Evolutionary conservation across 495 filamentous ascomycete genomes (phyloP), one percentile per base, ranked within the genome.

Genomic region (Xylaria nigripes): DNA sequence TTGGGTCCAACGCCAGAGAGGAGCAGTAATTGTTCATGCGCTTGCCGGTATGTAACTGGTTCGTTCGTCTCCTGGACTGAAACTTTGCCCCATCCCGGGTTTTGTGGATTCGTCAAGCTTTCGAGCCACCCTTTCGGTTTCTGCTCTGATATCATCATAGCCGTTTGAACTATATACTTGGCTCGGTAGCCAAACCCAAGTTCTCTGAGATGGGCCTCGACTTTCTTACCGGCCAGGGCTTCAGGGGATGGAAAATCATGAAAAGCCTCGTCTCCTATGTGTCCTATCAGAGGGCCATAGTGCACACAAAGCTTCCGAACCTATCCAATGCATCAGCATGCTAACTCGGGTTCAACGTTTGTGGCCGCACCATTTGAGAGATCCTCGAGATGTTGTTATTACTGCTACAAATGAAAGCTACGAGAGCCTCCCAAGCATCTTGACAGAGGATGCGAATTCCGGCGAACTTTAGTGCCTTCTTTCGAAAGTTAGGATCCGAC

Each of bases 351-450:
- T 5, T 16, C 21, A 9, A 29, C 1, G 16, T 30, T 2, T 6
- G 16, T 42, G 23, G 27, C 41, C 52, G 45, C 67, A 81, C 88
- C 93, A 99, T 97, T 65, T 91, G 86, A 12, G 86, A 89, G 61
- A 99, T 99, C 23, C 93, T 84, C 4, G 81, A 76, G 53, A 99
- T 99, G 65, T 99, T 95, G 69, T 99, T 99, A 70, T 99, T 99
- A 70, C 89, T 94, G 67, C 90, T 96, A 76, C 93, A 97, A 51
- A 99, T 96, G 67, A 99, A 99, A 27, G 84, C 84, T 13, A 99
- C 74, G 3, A 99, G 73, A 5, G 94, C 84, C 69, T 99, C 93
- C 94, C 93, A 99, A 8, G 93, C 81, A 73, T 96, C 91, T 67
- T 99, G 93, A 57, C 84, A 86, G 6, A 99, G 76, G 55, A 97